Evolutionary conservation across 2,329 filamentous ascomycete species (phyloP), one percentile per base, ranked within the genome.

Genomic region (Aspergillus carbonarius): DNA sequence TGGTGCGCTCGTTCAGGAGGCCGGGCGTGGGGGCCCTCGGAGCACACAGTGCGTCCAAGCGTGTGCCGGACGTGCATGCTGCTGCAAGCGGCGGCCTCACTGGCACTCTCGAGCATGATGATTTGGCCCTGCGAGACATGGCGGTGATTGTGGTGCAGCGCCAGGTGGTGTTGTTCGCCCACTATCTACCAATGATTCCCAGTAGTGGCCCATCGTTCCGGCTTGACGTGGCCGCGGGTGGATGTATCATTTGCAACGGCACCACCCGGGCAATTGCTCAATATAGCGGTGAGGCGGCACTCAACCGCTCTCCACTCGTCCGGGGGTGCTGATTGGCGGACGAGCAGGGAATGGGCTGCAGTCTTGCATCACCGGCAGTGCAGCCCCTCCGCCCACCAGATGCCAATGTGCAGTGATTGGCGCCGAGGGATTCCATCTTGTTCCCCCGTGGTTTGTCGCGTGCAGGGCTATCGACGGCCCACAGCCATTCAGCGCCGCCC

Each of bases 91-190:
- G 52, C 48, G 57, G 63, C 63, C 61, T 65, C 61, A 60, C 58
- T 58, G 23, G 50, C 32, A 51, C 46, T 27, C 50, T 53, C 49
- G 32, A 30, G 52, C 20, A 57, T 53, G 48, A 48, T 66, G 64
- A 66, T 66, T 66, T 58, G 64, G 56, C 57, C 48, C 57, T 65
- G 63, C 63, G 48, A 58, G 57, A 62, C 61, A 62, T 59, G 59
- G 61, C 54, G 61, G 63, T 63, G 63, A 63, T 65, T 32, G 48
- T 58, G 54, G 58, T 63, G 61, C 63, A 62, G 57, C 52, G 49
- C 54, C 55, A 62, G 55, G 60, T 55, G 55, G 57, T 64, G 60
- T 57, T 58, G 53, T 58, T 47, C 48, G 58, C 5, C 17, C 53
- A 25, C 17, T 37, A 23, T 58, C 57, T 55, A 23, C 63, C 63